Conservation (phyloP, 306 rosid genomes). For the Argentina anserina region DNA sequence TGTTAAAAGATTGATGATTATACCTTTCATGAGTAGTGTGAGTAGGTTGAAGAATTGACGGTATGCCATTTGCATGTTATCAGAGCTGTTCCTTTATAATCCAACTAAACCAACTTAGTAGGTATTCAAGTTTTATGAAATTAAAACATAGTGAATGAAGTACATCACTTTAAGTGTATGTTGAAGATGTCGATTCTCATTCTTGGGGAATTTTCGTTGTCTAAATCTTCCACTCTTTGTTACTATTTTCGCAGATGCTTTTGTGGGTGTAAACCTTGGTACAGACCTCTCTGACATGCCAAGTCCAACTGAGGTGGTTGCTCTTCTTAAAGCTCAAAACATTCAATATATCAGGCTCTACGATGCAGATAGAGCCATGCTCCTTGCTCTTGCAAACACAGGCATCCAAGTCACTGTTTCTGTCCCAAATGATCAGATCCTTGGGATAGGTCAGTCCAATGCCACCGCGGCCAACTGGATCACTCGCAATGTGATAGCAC, state of each 20-base stretch:
- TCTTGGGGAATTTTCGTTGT: background rate
- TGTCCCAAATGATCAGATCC: slow-evolving; percentile 83
- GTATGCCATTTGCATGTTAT: background rate
- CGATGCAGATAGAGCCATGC: slow-evolving; percentile 74
- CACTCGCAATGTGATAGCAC: slow-evolving; percentile 75
- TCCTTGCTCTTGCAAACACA: slow-evolving; percentile 75
- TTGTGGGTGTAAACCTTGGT: slow-evolving; percentile 82
- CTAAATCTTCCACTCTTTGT: slow-evolving; percentile 7
- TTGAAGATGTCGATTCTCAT: slow-evolving; percentile 1
- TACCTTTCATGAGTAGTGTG: background rate
- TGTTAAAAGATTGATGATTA: background rate
- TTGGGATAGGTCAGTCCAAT: slow-evolving; percentile 93
- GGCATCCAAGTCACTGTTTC: slow-evolving; percentile 76
- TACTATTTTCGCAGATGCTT: slow-evolving; percentile 55
- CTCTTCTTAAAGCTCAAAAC: slow-evolving; percentile 83
- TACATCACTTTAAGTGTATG: background rate
- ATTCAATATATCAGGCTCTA: slow-evolving; percentile 72
- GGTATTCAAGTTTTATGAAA: background rate
- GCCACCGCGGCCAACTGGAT: slow-evolving; percentile 97
- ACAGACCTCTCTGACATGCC: slow-evolving; percentile 85
- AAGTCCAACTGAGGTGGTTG: slow-evolving; percentile 67
- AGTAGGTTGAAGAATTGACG: background rate
- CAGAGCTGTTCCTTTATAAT: background rate
- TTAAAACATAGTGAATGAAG: background rate
- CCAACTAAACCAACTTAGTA: background rate